A percentile compares a stretch with the other conserved stretches of the same genome.
phyloP scores from a whole-genome alignment of 345 rosid genomes.

The Corchorus capsularis region DNA sequence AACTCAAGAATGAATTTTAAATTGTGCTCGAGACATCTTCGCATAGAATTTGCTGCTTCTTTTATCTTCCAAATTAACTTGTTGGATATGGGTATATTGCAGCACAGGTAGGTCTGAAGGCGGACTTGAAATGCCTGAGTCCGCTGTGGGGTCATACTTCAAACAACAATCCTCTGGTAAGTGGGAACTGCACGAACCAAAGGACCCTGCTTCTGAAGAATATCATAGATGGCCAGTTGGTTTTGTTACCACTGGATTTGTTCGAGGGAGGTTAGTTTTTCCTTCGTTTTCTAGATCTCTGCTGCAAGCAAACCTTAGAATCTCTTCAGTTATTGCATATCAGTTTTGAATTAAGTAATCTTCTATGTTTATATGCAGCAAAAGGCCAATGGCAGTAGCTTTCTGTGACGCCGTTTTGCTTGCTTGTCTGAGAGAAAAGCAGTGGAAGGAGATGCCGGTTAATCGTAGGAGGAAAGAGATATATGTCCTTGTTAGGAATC shows the following conservation, averaged over 20 bases:
- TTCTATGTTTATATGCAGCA: conserved; percentile 44
- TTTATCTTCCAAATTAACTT: background rate
- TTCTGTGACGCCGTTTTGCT: conserved; percentile 67
- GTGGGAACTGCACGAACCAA: conserved; percentile 71
- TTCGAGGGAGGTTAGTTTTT: conserved; percentile 69
- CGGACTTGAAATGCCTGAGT: conserved; percentile 55
- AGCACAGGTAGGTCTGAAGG: conserved; percentile 44
- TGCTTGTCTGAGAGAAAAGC: conserved; percentile 65
- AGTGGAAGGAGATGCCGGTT: conserved; percentile 57
- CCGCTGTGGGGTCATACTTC: conserved; percentile 63
- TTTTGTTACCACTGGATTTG: conserved; percentile 81
- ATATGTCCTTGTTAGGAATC: conserved; percentile 72
- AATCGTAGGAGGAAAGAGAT: conserved; percentile 62
- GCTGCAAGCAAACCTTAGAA: background rate
- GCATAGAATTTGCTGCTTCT: background rate
- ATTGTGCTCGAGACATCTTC: background rate
- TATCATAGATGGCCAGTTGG: conserved; percentile 76
- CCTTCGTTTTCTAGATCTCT: background rate
- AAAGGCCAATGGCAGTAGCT: conserved; percentile 65
- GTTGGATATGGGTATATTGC: conserved; percentile 23
- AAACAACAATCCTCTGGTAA: conserved; percentile 53
- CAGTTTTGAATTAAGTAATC: background rate
- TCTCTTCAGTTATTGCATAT: background rate
- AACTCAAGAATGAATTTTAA: conserved; percentile 5
- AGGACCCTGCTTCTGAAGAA: conserved; percentile 42